A percentile compares a stretch with the other conserved stretches of the same genome.
Conservation (phyloP, 2,329 filamentous ascomycete species). For the Mollisiaceae sp. region DNA sequence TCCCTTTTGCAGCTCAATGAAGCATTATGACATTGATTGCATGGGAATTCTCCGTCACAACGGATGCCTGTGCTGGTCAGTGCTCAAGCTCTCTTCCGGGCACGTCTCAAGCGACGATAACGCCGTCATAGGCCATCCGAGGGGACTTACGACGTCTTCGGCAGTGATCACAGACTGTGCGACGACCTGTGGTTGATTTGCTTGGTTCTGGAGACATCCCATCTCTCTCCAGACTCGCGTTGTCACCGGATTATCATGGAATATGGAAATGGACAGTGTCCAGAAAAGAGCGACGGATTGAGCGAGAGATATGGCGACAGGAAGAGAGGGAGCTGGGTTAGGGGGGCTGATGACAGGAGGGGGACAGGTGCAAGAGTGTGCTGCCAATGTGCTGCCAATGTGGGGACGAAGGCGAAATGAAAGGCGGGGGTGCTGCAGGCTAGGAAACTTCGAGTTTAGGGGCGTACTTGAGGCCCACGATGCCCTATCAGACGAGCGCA, state of each 20-base stretch:
- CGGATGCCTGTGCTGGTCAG: constrained; percentile 47
- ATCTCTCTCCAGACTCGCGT: constrained; percentile 18
- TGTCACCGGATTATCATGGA: constrained; percentile 28
- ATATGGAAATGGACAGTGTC: constrained; percentile 12
- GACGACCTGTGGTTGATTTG: constrained; percentile 33
- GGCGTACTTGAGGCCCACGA: background rate
- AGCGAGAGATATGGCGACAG: constrained; percentile 37
- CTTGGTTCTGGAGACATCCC: constrained; percentile 39
- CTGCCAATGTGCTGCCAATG: background rate
- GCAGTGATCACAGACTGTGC: constrained; percentile 54
- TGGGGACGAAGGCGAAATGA: background rate
- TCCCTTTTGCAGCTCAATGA: constrained; percentile 67
- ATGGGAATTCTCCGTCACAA: constrained; percentile 55
- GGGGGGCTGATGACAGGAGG: background rate
- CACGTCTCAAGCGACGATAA: constrained; percentile 2
- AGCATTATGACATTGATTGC: constrained; percentile 64
- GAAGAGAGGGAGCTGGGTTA: constrained; percentile 1
- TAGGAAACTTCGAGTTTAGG: background rate
- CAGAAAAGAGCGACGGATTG: constrained; percentile 20
- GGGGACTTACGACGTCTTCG: constrained; percentile 48
- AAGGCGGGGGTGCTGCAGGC: background rate
- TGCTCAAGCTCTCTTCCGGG: constrained; percentile 24
- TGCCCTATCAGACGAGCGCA: background rate
- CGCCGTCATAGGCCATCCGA: background rate
- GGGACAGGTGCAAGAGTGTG: background rate